phyloP scores from a whole-genome alignment of 257 asterid species.

The Gardenia jasminoides region DNA sequence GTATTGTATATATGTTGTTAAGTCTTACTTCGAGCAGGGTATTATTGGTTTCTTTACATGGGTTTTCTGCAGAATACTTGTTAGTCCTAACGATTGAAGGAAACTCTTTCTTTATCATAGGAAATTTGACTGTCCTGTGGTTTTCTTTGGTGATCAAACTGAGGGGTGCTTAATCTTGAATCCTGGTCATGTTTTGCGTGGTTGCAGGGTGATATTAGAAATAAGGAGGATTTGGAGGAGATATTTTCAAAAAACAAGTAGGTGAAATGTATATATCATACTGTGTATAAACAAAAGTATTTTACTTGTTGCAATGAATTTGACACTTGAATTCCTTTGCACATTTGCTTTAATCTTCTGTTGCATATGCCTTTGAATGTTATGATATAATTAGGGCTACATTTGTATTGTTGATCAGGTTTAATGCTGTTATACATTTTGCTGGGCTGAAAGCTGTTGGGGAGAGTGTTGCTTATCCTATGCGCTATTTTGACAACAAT shows the following conservation, averaged over 20 bases:
- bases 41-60: background rate
- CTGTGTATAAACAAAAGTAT: background rate
- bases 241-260: conserved; percentile 70
- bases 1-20: background rate
- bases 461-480: conserved; percentile 85
- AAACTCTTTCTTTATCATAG: background rate
- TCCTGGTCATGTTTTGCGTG: conserved; percentile 10
- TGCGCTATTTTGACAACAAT: conserved; percentile 85
- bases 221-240: conserved; percentile 77
- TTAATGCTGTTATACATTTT: conserved; percentile 90
- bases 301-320: background rate
- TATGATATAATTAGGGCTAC: background rate
- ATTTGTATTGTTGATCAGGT: conserved; percentile 33
- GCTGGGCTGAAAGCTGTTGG: conserved; percentile 99
- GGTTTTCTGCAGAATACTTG: background rate
- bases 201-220: conserved; percentile 93
- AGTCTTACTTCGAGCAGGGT: background rate
- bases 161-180: background rate
- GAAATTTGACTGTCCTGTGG: background rate
- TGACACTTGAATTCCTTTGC: background rate
- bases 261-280: conserved; percentile 11
- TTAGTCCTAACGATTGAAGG: background rate
- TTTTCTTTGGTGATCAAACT: background rate
- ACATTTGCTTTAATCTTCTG: background rate
- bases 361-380: background rate